Percentiles rank a stretch among this genome's conserved stretches.
Evolutionary conservation across 2,329 filamentous ascomycete genomes (phyloP).

Genomic region (Dactylellina parvicollis): DNA sequence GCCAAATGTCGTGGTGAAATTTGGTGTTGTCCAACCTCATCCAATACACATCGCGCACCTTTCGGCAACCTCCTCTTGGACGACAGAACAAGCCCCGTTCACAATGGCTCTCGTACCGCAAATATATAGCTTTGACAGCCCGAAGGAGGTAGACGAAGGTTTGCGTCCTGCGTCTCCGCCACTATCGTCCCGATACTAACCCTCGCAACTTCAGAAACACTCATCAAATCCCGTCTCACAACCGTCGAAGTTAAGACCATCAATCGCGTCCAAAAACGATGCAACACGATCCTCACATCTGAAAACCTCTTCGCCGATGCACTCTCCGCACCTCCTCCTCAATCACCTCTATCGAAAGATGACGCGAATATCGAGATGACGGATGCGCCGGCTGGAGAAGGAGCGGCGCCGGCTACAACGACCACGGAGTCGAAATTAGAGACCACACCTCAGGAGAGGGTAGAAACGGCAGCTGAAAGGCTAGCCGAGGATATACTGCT

Average conservation of each 20-base stretch:
- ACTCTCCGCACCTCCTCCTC: constrained; percentile 7
- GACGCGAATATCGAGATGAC: constrained; percentile 42
- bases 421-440: constrained; percentile 11
- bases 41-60: background rate
- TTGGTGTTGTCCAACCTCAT: background rate
- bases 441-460: constrained; percentile 16
- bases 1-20: background rate
- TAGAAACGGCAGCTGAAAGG: constrained; percentile 43
- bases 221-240: constrained; percentile 58
- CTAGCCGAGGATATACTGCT: constrained; percentile 56
- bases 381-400: constrained; percentile 1
- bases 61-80: background rate
- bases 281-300: constrained; percentile 36
- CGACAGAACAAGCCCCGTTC: background rate
- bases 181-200: background rate
- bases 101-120: constrained; percentile 49
- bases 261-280: constrained; percentile 57
- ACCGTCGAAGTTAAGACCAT: constrained; percentile 57
- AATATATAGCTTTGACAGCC: constrained; percentile 20
- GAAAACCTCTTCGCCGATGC: constrained; percentile 45
- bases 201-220: constrained; percentile 53
- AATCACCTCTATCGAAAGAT: constrained; percentile 9
- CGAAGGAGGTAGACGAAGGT: constrained; percentile 48
- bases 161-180: background rate
- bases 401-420: background rate